Base-by-base conservation (phyloP, 208 protist species). In the Leishmania amazonensis region DNA sequence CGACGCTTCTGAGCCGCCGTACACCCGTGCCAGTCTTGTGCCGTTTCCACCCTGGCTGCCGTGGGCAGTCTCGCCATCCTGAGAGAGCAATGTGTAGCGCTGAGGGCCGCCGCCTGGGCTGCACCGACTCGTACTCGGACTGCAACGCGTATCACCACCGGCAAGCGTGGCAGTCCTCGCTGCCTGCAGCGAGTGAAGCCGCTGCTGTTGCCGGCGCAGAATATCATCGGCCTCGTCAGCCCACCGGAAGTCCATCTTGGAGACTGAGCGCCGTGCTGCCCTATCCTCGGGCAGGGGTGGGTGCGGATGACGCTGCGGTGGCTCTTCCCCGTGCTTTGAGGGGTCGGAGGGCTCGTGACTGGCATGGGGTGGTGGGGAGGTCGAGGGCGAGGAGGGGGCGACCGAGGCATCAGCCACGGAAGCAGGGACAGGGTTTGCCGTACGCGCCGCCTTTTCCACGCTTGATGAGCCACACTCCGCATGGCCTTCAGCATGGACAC, bases 221-320 rank as follows among this genome's bases (percentile, higher is more conserved):
- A 81, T 65, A 19, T 57, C 82, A 24, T 90, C 83, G 1, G 83
- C 88, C 70, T 88, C 85, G 35, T 75, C 81, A 54, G 85, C 89
- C 91, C 91, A 94, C 68, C 87, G 71, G 75, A 90, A 92, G 70
- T 88, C 78, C 78, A 87, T 86, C 24, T 76, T 73, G 64, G 83
- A 86, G 38, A 87, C n/a, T 9, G 84, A 87, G 31, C 75, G 75
- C 3, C 80, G 83, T n/a, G 68, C 67, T 5, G 58, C 57, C 31
- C 21, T 67, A 13, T 42, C 31, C 73, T 76, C 51, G 7, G 28
- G 51, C 47, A 45, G 73, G 45, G 47, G 15, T 4, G 4, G 17
- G 31, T 53, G 21, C 70, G 49, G 45, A 15, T 74, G 70, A 0
- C 40, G 73, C 35, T 76, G 73, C 47, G 40, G 73, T 40, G 15